Conservation (phyloP, 139 green algal species). For the Chlorella sp. region DNA sequence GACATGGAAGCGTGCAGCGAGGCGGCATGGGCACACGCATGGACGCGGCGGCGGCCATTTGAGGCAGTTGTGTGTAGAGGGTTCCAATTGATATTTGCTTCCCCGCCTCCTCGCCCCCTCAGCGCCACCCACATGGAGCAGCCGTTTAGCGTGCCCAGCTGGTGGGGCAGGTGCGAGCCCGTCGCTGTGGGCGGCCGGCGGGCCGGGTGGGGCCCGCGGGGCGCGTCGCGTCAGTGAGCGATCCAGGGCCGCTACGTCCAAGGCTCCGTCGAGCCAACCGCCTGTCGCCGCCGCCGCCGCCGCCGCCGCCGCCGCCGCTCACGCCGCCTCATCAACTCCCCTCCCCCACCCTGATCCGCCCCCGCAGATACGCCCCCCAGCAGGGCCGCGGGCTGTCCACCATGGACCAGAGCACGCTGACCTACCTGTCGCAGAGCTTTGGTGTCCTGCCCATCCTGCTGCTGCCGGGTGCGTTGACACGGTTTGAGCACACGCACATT, state of each 20-base stretch:
- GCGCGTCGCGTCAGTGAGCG: neutral
- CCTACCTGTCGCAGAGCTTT: conserved; percentile 1
- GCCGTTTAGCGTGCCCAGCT: neutral
- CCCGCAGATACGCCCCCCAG: conserved; percentile 6
- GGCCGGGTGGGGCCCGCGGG: neutral
- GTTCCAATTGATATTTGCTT: too few species aligned
- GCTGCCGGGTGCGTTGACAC: neutral
- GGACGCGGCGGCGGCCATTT: too few species aligned
- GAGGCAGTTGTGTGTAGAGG: too few species aligned
- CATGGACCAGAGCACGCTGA: conserved; percentile 24
- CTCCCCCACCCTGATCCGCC: neutral
- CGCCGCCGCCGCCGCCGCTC: neutral
- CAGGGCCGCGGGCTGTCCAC: conserved; percentile 6
- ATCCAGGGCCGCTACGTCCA: neutral
- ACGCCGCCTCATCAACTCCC: neutral
- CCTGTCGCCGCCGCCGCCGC: neutral
- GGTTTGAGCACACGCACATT: too few species aligned
- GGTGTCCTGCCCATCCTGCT: conserved; percentile 8
- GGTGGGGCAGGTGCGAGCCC: neutral
- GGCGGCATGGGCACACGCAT: neutral
- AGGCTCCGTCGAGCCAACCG: too few species aligned
- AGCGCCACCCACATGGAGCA: neutral
- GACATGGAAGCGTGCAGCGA: neutral
- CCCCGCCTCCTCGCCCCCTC: neutral
- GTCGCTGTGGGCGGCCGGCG: neutral